Percentiles rank a stretch among this genome's conserved stretches.
Evolutionary conservation across 805 yeast species (phyloP).

Genomic region (Komagataella ulmi): DNA sequence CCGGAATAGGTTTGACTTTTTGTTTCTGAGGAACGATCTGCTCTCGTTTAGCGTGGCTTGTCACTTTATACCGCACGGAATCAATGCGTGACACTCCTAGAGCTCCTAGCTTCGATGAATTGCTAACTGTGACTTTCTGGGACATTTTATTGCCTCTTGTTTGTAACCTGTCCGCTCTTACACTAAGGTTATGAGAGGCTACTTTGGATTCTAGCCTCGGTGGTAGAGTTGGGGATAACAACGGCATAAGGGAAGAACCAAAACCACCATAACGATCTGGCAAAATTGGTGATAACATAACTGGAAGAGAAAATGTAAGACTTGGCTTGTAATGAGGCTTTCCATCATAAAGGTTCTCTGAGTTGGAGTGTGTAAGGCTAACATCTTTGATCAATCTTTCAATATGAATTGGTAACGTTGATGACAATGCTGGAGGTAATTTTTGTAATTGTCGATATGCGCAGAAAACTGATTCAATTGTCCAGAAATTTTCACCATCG

Average conservation of each 20-base stretch:
- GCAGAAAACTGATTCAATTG: background rate
- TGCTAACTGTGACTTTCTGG: background rate
- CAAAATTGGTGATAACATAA: background rate
- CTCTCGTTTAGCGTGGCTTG: background rate
- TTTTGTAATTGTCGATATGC: background rate
- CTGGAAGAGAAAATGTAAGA: background rate
- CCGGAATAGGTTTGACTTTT: background rate
- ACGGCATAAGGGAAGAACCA: background rate
- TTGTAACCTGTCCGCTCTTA: background rate
- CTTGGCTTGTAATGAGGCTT: background rate
- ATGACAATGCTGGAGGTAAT: background rate
- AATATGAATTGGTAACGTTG: background rate
- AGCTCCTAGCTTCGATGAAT: background rate
- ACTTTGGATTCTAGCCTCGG: background rate
- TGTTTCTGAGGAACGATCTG: background rate
- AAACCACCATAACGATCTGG: background rate
- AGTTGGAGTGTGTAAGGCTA: background rate
- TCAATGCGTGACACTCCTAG: background rate
- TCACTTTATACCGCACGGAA: background rate
- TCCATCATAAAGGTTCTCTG: background rate
- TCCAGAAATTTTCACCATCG: background rate
- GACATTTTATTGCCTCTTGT: background rate
- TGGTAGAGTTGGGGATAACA: conserved; percentile 1
- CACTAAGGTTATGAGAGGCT: background rate
- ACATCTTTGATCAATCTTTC: background rate